A percentile compares a stretch with the other conserved stretches of the same genome.
These are phyloP conservation scores for Chlamydomonas asymmetrica DNA, from an alignment of 139 green algal species.

Conservation along the genomic window DNA sequence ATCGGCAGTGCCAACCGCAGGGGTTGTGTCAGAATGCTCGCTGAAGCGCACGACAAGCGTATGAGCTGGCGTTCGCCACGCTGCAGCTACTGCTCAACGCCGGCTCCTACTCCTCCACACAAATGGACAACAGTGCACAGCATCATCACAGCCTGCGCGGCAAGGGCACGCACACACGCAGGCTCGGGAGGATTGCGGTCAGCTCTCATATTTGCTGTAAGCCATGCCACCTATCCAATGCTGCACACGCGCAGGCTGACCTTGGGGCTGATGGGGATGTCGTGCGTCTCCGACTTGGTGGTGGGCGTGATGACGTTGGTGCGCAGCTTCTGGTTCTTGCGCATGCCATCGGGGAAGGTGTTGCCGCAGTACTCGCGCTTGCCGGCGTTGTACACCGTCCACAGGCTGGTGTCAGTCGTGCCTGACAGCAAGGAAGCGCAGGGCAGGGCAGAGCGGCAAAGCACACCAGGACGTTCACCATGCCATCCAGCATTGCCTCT, in stretches of 20 bases:
- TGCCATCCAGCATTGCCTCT: too few species aligned
- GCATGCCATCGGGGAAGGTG: conserved; percentile 89
- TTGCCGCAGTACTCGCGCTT: conserved; percentile 95
- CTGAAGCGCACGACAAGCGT: too few species aligned
- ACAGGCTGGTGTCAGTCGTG: conserved; percentile 95
- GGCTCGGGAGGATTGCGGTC: background rate
- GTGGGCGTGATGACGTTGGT: conserved; percentile 95
- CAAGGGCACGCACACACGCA: too few species aligned
- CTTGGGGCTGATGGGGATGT: conserved; percentile 85
- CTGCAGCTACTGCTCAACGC: too few species aligned
- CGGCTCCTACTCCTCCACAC: too few species aligned
- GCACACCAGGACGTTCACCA: too few species aligned
- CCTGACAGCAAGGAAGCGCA: conserved; percentile 48
- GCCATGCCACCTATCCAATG: too few species aligned
- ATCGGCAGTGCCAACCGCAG: too few species aligned
- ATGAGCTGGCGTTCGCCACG: too few species aligned
- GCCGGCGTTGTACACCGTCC: conserved; percentile 94
- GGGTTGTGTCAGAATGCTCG: too few species aligned
- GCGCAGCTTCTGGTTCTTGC: conserved; percentile 89
- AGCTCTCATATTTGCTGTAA: conserved; percentile 7
- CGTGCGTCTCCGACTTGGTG: conserved; percentile 91
- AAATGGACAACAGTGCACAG: too few species aligned
- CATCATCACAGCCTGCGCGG: too few species aligned
- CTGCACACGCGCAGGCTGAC: conserved; percentile 75
- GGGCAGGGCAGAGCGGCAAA: background rate